These are phyloP conservation scores for Verticillium longisporum DNA, from an alignment of 2,329 filamentous ascomycete species.

Conservation along the genomic window DNA sequence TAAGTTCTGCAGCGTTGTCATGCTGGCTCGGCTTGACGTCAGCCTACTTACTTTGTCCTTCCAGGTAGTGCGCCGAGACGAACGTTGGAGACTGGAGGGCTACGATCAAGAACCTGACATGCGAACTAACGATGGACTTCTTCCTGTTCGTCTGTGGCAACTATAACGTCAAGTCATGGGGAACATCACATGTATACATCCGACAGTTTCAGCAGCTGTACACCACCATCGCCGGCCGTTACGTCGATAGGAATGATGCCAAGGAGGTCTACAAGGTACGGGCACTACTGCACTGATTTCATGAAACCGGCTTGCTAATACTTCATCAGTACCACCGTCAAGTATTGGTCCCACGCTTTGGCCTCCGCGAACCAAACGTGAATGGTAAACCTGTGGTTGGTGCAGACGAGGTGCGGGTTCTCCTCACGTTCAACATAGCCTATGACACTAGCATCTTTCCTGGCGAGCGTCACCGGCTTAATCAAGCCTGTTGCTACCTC, in stretches of 20 bases:
- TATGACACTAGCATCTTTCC: conserved; percentile 18
- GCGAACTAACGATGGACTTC: conserved; percentile 17
- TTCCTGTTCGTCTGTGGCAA: conserved; percentile 15
- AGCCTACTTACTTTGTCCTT: neutral
- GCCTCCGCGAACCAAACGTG: conserved; percentile 15
- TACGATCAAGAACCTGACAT: conserved; percentile 11
- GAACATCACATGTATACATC: conserved; percentile 16
- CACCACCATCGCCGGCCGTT: conserved; percentile 13
- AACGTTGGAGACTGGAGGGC: conserved; percentile 13
- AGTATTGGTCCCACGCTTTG: conserved; percentile 15
- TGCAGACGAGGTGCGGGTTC: conserved; percentile 12
- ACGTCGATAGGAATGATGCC: conserved; percentile 15
- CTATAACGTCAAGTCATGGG: conserved; percentile 16
- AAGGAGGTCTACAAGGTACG: conserved; percentile 19
- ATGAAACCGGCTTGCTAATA: neutral
- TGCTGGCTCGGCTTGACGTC: neutral
- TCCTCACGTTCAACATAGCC: conserved; percentile 21
- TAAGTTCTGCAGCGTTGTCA: conserved; percentile 5
- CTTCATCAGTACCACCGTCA: conserved; percentile 13
- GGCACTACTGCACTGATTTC: neutral
- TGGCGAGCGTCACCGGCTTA: conserved; percentile 14
- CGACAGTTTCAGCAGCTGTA: conserved; percentile 19
- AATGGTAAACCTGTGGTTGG: conserved; percentile 17
- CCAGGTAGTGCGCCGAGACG: conserved; percentile 12
- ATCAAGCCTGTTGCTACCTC: conserved; percentile 18